phyloP scores from a whole-genome alignment of 106 monocot genomes.

The Posidonia australis region DNA sequence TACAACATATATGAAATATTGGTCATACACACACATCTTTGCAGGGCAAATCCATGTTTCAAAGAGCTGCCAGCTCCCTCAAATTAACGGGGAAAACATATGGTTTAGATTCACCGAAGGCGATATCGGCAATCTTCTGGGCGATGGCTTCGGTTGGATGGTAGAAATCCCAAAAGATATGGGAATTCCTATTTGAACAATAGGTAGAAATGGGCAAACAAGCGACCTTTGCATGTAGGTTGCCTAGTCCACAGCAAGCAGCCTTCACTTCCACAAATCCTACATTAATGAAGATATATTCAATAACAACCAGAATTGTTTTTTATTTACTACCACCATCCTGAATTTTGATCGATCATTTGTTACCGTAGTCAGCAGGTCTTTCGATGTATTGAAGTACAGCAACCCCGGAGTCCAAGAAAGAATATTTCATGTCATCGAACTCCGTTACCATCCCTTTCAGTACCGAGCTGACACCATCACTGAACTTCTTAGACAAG shows the following conservation, averaged over 20 bases:
- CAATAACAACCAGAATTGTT: too few species aligned
- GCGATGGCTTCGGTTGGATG: slow-evolving; percentile 34
- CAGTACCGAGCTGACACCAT: slow-evolving; percentile 28
- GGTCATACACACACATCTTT: too few species aligned
- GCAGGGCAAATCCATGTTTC: too few species aligned
- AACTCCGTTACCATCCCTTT: slow-evolving; percentile 27
- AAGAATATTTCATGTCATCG: slow-evolving; percentile 43
- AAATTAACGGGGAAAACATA: slow-evolving; percentile 29
- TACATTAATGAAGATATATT: too few species aligned
- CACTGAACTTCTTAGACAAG: slow-evolving; percentile 25
- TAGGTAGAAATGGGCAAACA: slow-evolving; percentile 36
- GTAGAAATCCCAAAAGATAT: slow-evolving; percentile 48
- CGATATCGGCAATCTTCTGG: background rate
- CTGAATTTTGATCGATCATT: background rate
- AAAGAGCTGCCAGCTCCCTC: slow-evolving; percentile 20
- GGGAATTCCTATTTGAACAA: slow-evolving; percentile 31
- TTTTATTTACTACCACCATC: too few species aligned
- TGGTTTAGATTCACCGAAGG: slow-evolving; percentile 18
- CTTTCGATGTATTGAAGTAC: slow-evolving; percentile 23
- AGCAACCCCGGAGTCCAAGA: slow-evolving; percentile 45
- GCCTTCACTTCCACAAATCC: slow-evolving; percentile 44
- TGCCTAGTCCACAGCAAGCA: slow-evolving; percentile 54
- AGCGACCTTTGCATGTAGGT: slow-evolving; percentile 39
- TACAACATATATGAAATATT: too few species aligned
- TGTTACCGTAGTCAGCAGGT: slow-evolving; percentile 26